Conservation (phyloP, 2,329 filamentous ascomycete species). For the Penicillium sp. region DNA sequence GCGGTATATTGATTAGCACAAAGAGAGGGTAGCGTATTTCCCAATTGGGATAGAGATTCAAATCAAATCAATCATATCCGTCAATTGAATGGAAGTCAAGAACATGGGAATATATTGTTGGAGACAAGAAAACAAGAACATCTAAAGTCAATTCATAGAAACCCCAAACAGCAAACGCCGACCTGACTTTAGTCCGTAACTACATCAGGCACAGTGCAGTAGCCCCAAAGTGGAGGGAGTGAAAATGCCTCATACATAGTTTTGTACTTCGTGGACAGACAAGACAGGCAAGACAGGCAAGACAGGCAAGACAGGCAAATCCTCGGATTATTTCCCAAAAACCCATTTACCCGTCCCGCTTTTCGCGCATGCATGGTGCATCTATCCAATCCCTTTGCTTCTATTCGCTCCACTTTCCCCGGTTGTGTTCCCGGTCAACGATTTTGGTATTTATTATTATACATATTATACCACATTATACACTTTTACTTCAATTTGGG, state of each 20-base stretch:
- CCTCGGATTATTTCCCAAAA: background rate
- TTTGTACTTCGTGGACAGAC: too few species aligned
- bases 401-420: conserved; percentile 5
- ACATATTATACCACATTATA: background rate
- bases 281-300: too few species aligned
- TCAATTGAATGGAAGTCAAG: background rate
- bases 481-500: background rate
- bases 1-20: background rate
- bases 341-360: background rate
- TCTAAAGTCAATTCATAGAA: background rate
- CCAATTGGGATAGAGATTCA: background rate
- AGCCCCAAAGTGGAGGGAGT: background rate
- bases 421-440: conserved; percentile 11
- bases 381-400: conserved; percentile 1
- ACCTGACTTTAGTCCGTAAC: background rate
- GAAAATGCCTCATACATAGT: conserved; percentile 15
- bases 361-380: conserved; percentile 1
- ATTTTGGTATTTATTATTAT: background rate
- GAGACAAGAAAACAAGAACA: background rate
- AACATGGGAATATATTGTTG: background rate
- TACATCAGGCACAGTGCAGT: conserved; percentile 9
- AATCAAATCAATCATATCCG: background rate
- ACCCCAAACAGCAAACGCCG: background rate
- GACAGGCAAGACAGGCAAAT: background rate
- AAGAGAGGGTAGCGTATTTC: background rate